Evolutionary conservation across 2,329 filamentous ascomycete species (phyloP).

Genomic region (Emergomyces africanus): DNA sequence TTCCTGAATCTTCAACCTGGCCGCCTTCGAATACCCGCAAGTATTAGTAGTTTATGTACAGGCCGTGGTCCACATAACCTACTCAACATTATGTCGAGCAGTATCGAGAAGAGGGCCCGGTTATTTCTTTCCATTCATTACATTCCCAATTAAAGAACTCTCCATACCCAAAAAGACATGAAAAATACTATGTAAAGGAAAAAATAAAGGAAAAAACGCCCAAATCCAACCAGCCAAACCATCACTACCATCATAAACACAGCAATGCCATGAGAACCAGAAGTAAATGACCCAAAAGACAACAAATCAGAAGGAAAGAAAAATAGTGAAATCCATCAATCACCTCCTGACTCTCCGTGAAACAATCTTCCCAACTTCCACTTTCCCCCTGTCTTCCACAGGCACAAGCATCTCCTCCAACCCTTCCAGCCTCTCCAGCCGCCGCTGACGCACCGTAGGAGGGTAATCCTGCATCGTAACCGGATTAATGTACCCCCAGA

Average conservation of each 20-base stretch:
- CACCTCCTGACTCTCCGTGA: slow-evolving; percentile 3
- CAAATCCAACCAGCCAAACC: background rate
- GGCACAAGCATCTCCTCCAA: slow-evolving; percentile 7
- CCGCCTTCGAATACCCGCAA: no score
- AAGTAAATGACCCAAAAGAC: background rate
- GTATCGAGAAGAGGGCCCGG: no score
- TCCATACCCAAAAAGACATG: no score
- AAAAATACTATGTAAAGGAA: no score
- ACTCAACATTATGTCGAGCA: no score
- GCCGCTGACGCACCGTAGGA: slow-evolving; percentile 41
- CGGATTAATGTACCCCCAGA: slow-evolving; percentile 51
- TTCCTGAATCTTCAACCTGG: no score
- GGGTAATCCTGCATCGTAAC: slow-evolving; percentile 39
- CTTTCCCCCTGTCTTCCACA: slow-evolving; percentile 1
- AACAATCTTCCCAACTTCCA: background rate
- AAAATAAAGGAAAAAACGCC: background rate
- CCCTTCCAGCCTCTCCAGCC: slow-evolving; percentile 30
- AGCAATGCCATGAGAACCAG: background rate
- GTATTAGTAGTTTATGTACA: no score
- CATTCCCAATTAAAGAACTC: no score
- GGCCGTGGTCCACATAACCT: no score
- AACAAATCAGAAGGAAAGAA: no score
- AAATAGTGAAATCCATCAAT: background rate
- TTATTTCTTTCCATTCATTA: no score
- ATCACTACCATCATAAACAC: background rate